These are phyloP conservation scores for Haematococcus sp. DNA, from an alignment of 139 green algal species.

Conservation along the genomic window DNA sequence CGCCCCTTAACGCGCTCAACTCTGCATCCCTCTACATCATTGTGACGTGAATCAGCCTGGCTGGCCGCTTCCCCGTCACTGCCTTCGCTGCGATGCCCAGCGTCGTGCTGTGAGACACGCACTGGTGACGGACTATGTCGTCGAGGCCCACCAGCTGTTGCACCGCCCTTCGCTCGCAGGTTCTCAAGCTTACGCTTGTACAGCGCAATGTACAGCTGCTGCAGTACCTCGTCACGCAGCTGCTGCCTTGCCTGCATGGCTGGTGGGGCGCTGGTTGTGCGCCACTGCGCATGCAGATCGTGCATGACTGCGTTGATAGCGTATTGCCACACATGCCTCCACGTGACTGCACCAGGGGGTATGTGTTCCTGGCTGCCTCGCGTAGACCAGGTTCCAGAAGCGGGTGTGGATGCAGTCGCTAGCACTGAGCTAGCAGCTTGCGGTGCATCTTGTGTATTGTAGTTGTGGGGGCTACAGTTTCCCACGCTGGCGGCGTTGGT, in stretches of 20 bases:
- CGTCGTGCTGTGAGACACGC: not conserved
- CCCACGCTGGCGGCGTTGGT: not conserved
- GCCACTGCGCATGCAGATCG: slow-evolving; percentile 24
- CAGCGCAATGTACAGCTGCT: slow-evolving; percentile 25
- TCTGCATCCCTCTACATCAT: not conserved
- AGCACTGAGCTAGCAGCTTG: not conserved
- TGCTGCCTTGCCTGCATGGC: slow-evolving; percentile 18
- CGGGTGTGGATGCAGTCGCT: not conserved
- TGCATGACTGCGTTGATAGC: slow-evolving; percentile 37
- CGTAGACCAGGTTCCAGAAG: not conserved
- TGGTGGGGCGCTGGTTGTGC: not conserved
- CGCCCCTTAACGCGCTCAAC: no score
- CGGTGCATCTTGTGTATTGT: no score
- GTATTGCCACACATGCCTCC: slow-evolving; percentile 53
- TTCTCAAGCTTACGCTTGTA: slow-evolving; percentile 41
- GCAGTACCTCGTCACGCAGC: slow-evolving; percentile 14
- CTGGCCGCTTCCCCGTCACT: not conserved
- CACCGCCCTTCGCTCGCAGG: not conserved
- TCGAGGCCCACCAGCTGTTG: not conserved
- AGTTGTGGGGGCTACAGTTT: slow-evolving; percentile 6
- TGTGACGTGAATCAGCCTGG: not conserved
- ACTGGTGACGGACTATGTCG: not conserved
- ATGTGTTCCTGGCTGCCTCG: not conserved
- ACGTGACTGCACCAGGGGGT: slow-evolving; percentile 11
- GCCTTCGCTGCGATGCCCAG: not conserved